These are phyloP conservation scores for Orbilia blumenaviensis DNA, from an alignment of 2,329 filamentous ascomycete species.

Conservation along the genomic window DNA sequence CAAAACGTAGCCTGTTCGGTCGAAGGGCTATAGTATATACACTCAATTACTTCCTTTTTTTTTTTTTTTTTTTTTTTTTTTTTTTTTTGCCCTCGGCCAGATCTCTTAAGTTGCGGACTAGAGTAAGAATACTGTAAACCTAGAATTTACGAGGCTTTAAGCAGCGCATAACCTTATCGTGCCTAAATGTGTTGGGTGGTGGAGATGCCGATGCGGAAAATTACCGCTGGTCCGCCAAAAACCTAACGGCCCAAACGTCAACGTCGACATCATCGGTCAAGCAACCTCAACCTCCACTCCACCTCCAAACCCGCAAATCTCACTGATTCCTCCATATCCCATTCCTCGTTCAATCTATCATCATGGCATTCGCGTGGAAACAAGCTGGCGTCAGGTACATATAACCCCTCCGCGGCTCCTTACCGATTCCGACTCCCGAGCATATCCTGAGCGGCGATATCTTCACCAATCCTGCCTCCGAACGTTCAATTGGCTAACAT, in stretches of 20 bases:
- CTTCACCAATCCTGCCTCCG: neutral
- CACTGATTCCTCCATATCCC: neutral
- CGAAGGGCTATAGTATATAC: conserved; percentile 38
- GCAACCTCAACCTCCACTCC: conserved; percentile 10
- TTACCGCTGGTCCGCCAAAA: conserved; percentile 34
- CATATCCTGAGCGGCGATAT: neutral
- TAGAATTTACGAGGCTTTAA: no score
- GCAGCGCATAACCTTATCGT: neutral
- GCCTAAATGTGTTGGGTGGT: neutral
- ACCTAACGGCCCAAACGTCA: conserved; percentile 6
- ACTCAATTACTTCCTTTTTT: conserved; percentile 27
- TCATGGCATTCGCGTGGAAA: conserved; percentile 54
- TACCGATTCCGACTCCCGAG: conserved; percentile 17
- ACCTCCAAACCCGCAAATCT: neutral
- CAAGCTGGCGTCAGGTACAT: conserved; percentile 45
- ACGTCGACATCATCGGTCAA: conserved; percentile 22
- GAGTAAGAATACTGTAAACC: no score
- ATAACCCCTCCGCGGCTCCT: neutral
- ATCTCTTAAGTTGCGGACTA: neutral
- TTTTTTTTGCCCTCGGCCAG: no score
- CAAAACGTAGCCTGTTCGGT: conserved; percentile 25
- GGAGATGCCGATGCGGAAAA: conserved; percentile 36
- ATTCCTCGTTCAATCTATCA: conserved; percentile 3
- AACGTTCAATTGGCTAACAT: conserved; percentile 35
- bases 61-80: neutral